Evolutionary conservation across 208 protist genomes (phyloP), one percentile per base, ranked within the genome.

Genomic region (Balamuthia mandrillaris): DNA sequence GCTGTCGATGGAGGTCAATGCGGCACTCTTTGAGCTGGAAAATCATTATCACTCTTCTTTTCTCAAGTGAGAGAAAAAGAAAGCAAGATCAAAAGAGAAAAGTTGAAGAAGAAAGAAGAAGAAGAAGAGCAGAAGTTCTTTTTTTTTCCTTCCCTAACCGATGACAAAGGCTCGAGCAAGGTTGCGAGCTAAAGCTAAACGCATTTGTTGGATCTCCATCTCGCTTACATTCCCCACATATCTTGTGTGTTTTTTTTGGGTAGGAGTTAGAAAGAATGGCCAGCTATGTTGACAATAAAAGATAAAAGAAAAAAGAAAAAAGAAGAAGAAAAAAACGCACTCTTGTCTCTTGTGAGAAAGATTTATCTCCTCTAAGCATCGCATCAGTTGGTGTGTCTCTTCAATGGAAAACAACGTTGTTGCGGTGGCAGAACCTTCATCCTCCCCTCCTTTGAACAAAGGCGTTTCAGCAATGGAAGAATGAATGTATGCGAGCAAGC

Each of bases 131-230:
- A n/a, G n/a, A n/a, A n/a, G n/a, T n/a, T n/a, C n/a, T n/a, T n/a
- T n/a, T 54, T 54, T 18, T 54, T 54, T 24, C 47, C 47, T 14
- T 14, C 47, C 14, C 18, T 0, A 42, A 65, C 51, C 58, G 74
- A 84, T 39, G 41, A 51, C 65, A 7, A 84, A 70, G 3, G 77
- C 51, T 24, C 77, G 77, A 5, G 77, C 77, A 14, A 39, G 52
- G 39, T 84, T 84, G 24, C 77, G 44, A 58, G 77, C 77, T 6
- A 84, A 42, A 7, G 77, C 77, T 1, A 84, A 58, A 24, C 77
- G 77, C 21, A 84, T 66, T 4, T 42, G 41, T 27, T 42, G 27
- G 10, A 84, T 18, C 31, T 84, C 56, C 10, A 70, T 58, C 18
- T 84, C 56, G 3, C 39, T 54, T 21, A 84, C 42, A 41, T 68